Percentiles rank a stretch among this genome's conserved stretches.
These are phyloP conservation scores for Rhynchosporium graminicola DNA, from an alignment of 2,329 filamentous ascomycete genomes.

Conservation along the genomic window DNA sequence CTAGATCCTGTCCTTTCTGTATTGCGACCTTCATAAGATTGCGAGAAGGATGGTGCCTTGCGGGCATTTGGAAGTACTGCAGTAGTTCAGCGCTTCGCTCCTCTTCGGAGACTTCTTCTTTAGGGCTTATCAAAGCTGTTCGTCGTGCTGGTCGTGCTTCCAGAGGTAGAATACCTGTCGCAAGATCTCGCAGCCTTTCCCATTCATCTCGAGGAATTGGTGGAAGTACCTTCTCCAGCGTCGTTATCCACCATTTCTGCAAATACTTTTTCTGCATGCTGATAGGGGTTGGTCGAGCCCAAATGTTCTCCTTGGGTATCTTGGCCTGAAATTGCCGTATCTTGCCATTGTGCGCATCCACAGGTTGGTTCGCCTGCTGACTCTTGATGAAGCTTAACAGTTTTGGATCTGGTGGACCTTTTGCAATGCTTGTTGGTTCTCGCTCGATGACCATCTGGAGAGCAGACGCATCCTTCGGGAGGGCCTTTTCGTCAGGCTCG, in stretches of 20 bases:
- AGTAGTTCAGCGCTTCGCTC: slow-evolving; percentile 5
- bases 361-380: slow-evolving; percentile 28
- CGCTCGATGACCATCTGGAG: slow-evolving; percentile 42
- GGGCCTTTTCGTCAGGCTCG: slow-evolving; percentile 34
- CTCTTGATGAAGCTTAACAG: slow-evolving; percentile 33
- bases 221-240: slow-evolving; percentile 52
- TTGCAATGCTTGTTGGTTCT: background rate
- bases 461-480: slow-evolving; percentile 46
- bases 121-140: slow-evolving; percentile 21
- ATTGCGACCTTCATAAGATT: too few relatives aligned
- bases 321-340: slow-evolving; percentile 37
- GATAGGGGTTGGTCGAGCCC: slow-evolving; percentile 49
- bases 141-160: slow-evolving; percentile 26
- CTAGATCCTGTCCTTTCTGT: too few relatives aligned
- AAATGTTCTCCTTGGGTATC: slow-evolving; percentile 50
- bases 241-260: slow-evolving; percentile 50
- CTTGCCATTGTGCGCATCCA: slow-evolving; percentile 18
- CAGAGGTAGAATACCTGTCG: slow-evolving; percentile 39
- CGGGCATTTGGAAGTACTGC: slow-evolving; percentile 9
- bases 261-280: slow-evolving; percentile 46
- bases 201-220: slow-evolving; percentile 57
- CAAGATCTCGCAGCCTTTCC: slow-evolving; percentile 53
- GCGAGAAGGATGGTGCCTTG: background rate
- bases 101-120: background rate
- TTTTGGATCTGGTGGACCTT: slow-evolving; percentile 23